Base-by-base conservation (phyloP, 2,329 filamentous ascomycete genomes). In the Arthrobotrys conoides region DNA sequence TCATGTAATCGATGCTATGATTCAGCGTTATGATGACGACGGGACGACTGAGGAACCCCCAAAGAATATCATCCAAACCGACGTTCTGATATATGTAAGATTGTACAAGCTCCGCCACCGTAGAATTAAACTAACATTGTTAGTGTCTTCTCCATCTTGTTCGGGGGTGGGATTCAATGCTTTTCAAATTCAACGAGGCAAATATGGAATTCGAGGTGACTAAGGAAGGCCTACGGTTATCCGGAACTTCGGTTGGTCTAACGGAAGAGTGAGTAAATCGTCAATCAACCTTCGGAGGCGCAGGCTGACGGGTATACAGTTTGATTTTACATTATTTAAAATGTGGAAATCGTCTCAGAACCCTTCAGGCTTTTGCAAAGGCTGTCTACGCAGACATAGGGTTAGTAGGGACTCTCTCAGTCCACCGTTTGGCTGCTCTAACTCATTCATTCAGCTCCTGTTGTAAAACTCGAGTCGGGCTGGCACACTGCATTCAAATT, bases 81-180 rank as follows among this genome's bases (percentile, higher is more conserved):
- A 76, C 16, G 53, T 71, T 46, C 33, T 53, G 38, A 64, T 49
- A 22, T 69, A 76, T 38, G 79, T 70, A 75, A 36, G 36, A 46
- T 46, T 14, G 14, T 18, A 27, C 8, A 14, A 16, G 44, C 4
- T 20, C 53, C 14, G 5, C 18, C 14, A n/a, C 41, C 16, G 5
- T n/a, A n/a, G 10, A 3, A 61, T 22, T 6, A 8, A 41, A 20
- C 79, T 80, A 27, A 80, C 30, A 12, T 27, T 8, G 41, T n/a
- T 82, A 84, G 18, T 91, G 90, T 10, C 85, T 95, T 0, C 86
- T 91, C 78, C 88, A 90, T 12, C 85, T 95, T 0, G 89, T 90
- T 0, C 87, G 94, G 5, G 93, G 92, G 0, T 87, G 92, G 59
- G 90, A 90, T 46, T 94, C 92, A 0, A 86, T 91, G 0, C 87